Evolutionary conservation across 2,329 filamentous ascomycete species (phyloP).

Genomic region (Fonsecaea pedrosoi): DNA sequence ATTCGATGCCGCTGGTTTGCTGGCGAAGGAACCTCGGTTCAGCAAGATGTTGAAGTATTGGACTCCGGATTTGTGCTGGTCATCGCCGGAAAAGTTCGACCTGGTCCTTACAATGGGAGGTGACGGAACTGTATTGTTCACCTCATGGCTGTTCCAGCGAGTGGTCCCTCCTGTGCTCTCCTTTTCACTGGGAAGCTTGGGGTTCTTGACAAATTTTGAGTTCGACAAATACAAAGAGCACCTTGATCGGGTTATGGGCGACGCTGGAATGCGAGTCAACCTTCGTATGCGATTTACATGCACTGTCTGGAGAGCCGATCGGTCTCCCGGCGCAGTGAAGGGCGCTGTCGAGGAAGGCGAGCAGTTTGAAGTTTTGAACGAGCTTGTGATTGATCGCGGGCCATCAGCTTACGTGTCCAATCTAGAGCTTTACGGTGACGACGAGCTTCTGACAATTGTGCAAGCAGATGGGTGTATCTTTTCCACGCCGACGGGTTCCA

Average conservation of each 20-base stretch:
- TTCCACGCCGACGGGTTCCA: slow-evolving; percentile 91
- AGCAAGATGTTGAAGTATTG: slow-evolving; percentile 89
- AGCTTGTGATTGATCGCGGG: slow-evolving; percentile 96
- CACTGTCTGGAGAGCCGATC: slow-evolving; percentile 82
- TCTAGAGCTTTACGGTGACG: slow-evolving; percentile 92
- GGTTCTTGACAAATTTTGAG: slow-evolving; percentile 96
- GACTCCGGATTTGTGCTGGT: slow-evolving; percentile 96
- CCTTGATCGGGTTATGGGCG: slow-evolving; percentile 88
- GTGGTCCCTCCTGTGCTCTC: slow-evolving; percentile 92
- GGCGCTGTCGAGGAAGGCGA: slow-evolving; percentile 82
- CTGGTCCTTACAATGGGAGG: slow-evolving; percentile 91
- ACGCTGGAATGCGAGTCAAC: slow-evolving; percentile 94
- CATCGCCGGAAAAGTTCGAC: slow-evolving; percentile 91
- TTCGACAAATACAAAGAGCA: slow-evolving; percentile 88
- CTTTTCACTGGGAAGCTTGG: slow-evolving; percentile 88
- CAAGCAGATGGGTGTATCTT: slow-evolving; percentile 98
- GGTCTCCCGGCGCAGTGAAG: slow-evolving; percentile 52
- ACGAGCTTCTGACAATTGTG: slow-evolving; percentile 91
- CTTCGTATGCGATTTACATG: slow-evolving; percentile 98
- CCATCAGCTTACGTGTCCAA: slow-evolving; percentile 97
- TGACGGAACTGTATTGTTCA: slow-evolving; percentile 95
- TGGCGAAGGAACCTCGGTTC: slow-evolving; percentile 77
- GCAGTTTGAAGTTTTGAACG: slow-evolving; percentile 97
- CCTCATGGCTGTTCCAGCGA: slow-evolving; percentile 95
- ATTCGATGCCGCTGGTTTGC: slow-evolving; percentile 76